Base-by-base conservation (phyloP, 208 protist genomes). In the Acanthamoeba castellanii region DNA sequence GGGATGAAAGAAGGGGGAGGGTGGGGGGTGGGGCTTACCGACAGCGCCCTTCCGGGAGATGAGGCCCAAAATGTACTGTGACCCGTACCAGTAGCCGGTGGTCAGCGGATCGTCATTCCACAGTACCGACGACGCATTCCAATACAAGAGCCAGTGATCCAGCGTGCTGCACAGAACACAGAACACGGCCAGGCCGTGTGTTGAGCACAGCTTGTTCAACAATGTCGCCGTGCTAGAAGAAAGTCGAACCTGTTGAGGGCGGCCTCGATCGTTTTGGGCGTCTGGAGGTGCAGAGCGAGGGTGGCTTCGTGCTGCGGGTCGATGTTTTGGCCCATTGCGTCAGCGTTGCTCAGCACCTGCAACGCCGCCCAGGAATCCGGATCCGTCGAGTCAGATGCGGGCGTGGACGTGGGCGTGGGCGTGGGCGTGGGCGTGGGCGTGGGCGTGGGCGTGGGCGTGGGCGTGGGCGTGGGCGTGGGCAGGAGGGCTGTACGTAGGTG, bases 1-100 rank as follows among this genome's bases (percentile, higher is more conserved):
- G 25, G 4, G 8, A 11, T 25, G 14, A n/a, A 8, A 74, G 66
- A 74, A 9, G 66, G 16, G 52, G 1, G 16, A 57, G 52, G 52
- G 11, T 11, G 14, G 8, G 55, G 55, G 16, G 18, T 61, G 18
- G 0, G 11, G 32, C 42, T 13, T 82, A 82, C 74, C 74, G 16
- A 27, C 37, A 11, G 74, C 74, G 27, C 74, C 74, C 18, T 25
- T 25, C 32, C 27, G 16, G 42, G 37, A 55, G 27, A 82, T 34
- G 8, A 82, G 30, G 6, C 37, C 34, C 7, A 52, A 18, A n/a
- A 82, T 82, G 37, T 82, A 82, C 74, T 82, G 74, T 34, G 74
- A 82, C 2, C 74, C 74, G n/a, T 82, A 82, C 74, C 74, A 82
- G 37, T 82, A 82, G 11, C 14, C 42, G 34, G 50, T 82, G 9